Percentiles rank a stretch among this genome's conserved stretches.
These are phyloP conservation scores for Camelina neglecta DNA, from an alignment of 345 rosid genomes.

Conservation along the genomic window DNA sequence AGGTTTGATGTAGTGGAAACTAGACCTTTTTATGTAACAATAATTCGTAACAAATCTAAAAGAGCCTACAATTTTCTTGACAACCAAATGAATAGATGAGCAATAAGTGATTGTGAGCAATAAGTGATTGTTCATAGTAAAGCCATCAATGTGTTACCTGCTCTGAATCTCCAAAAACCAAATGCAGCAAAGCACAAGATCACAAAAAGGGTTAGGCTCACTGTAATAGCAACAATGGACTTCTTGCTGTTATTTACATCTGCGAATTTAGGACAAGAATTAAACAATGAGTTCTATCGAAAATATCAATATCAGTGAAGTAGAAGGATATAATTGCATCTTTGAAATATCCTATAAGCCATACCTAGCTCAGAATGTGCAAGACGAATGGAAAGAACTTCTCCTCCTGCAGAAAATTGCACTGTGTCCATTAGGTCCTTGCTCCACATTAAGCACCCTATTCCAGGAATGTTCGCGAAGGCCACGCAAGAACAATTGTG, in stretches of 20 bases:
- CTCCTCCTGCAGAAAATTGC: constrained; percentile 6
- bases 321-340: not conserved
- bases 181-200: constrained; percentile 1
- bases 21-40: not conserved
- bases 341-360: not conserved
- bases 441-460: constrained; percentile 35
- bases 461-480: constrained; percentile 10
- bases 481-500: constrained; percentile 40
- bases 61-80: not conserved
- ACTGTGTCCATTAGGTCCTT: constrained; percentile 9
- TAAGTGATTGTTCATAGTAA: not conserved
- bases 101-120: too few relatives aligned
- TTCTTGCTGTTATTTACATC: constrained; percentile 7
- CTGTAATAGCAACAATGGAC: not conserved
- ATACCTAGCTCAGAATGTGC: constrained; percentile 31
- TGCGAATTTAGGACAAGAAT: not conserved
- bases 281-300: not conserved
- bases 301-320: not conserved
- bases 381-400: constrained; percentile 30
- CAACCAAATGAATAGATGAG: not conserved
- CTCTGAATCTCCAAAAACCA: constrained; percentile 23
- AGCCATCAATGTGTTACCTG: not conserved
- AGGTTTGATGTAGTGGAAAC: not conserved
- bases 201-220: constrained; percentile 25
- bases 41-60: not conserved